Base-by-base conservation (phyloP, 2,329 filamentous ascomycete genomes). In the Capronia americana region DNA sequence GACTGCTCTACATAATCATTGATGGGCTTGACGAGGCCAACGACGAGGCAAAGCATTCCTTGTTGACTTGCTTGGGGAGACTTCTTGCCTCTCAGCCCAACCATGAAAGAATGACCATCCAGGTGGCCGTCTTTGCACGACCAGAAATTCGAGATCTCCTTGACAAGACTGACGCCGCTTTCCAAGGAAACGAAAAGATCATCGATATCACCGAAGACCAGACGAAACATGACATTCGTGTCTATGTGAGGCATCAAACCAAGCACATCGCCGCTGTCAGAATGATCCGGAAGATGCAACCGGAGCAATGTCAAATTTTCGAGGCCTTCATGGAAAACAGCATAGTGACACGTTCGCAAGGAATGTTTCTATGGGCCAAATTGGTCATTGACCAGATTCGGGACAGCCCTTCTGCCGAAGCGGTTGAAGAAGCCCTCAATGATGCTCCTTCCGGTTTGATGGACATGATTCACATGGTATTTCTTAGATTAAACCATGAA, bases 91-190 rank as follows among this genome's bases (percentile, higher is more conserved):
- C 32, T n/a, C 30, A 28, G 20, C 20, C 61, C 12, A 23, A 41
- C 26, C 30, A 63, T 20, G 48, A 50, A 26, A 60, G 34, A 50
- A 20, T 34, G 20, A 24, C 32, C 23, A 57, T 63, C 32, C 61
- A 63, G 34, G 54, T 63, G 23, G 61, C 61, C 54, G 61, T 63
- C 28, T 63, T 63, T 58, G 61, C 61, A 41, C 30, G 61, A 28
- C 61, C 61, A 46, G 61, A 58, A 24, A 48, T 63, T 26, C 61
- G 61, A 26, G 23, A 41, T 46, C 32, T 44, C 38, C 61, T 50
- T 28, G 61, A 50, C n/a, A 24, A 14, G 17, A 53, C 32, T 4
- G 44, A 63, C 23, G 34, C 34, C 23, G 54, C 32, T 24, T 63
- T 63, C 20, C 51, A 50, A 48, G 44, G 51, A 46, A 41, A 59